phyloP scores from a whole-genome alignment of 495 filamentous ascomycete genomes.

The Neurospora sp. region DNA sequence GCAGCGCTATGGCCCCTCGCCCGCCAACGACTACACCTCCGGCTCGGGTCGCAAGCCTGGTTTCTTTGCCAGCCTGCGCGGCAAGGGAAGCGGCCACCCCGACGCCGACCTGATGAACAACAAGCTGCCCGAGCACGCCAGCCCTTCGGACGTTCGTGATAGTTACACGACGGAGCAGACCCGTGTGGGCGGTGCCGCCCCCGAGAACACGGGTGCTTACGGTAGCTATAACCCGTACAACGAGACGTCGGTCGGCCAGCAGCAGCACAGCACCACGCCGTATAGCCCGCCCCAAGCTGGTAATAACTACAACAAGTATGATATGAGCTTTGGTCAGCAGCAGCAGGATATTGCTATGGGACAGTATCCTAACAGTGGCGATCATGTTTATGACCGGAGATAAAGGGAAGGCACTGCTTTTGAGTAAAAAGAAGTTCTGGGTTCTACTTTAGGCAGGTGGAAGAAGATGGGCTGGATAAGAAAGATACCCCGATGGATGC shows the following conservation, averaged over 20 bases:
- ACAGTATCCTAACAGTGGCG: background rate
- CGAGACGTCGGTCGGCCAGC: constrained; percentile 15
- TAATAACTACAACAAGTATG: constrained; percentile 4
- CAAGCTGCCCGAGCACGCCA: constrained; percentile 28
- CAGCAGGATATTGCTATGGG: background rate
- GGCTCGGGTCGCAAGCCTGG: constrained; percentile 21
- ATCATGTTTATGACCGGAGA: background rate
- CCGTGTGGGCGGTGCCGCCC: constrained; percentile 12
- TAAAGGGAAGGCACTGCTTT: background rate
- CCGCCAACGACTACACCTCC: constrained; percentile 54
- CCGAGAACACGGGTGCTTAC: constrained; percentile 3
- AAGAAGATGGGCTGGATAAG: background rate
- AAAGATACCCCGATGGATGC: background rate
- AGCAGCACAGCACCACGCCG: background rate
- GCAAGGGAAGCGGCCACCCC: background rate
- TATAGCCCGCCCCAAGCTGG: constrained; percentile 1
- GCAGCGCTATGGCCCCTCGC: constrained; percentile 68
- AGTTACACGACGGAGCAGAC: constrained; percentile 35
- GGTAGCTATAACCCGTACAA: constrained; percentile 19
- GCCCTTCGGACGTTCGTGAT: constrained; percentile 27
- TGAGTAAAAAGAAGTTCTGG: background rate
- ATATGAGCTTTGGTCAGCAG: background rate
- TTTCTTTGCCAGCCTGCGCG: constrained; percentile 21
- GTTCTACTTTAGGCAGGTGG: no score
- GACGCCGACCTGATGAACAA: constrained; percentile 14